Evolutionary conservation across 192 early-diverging fungal species (phyloP).

Genomic region (Backusella australiensis): DNA sequence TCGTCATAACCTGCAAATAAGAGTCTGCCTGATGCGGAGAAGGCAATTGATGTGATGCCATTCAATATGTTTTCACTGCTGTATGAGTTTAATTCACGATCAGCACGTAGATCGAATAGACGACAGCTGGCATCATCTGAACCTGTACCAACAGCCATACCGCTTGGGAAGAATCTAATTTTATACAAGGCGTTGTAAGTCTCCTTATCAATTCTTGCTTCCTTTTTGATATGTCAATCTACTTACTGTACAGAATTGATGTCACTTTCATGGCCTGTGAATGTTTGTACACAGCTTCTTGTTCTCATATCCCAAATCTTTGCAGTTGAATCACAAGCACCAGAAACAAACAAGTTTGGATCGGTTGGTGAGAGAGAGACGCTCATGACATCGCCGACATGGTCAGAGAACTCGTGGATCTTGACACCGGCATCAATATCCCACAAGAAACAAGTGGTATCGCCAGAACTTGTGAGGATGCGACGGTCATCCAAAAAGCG

Average conservation of each 20-base stretch:
- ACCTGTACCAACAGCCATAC: slow-evolving; percentile 96
- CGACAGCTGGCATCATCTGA: slow-evolving; percentile 98
- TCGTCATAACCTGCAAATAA: slow-evolving; percentile 99
- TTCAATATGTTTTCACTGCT: slow-evolving; percentile 97
- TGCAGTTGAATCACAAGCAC: slow-evolving; percentile 96
- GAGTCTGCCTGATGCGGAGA: slow-evolving; percentile 92
- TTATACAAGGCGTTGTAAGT: not conserved
- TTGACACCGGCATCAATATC: slow-evolving; percentile 98
- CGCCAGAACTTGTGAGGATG: slow-evolving; percentile 92
- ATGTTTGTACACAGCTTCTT: slow-evolving; percentile 97
- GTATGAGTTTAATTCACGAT: slow-evolving; percentile 95
- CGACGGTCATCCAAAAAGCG: slow-evolving; percentile 93
- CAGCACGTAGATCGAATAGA: slow-evolving; percentile 94
- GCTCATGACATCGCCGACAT: slow-evolving; percentile 98
- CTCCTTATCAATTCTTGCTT: too few species aligned
- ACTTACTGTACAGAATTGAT: slow-evolving; percentile 90
- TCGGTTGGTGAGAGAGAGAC: slow-evolving; percentile 84
- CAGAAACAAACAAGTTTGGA: slow-evolving; percentile 96
- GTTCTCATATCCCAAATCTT: slow-evolving; percentile 99
- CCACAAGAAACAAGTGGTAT: slow-evolving; percentile 99
- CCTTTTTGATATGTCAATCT: not conserved
- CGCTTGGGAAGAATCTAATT: slow-evolving; percentile 90
- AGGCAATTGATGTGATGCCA: slow-evolving; percentile 96
- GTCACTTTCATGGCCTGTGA: slow-evolving; percentile 93
- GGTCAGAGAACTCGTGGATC: slow-evolving; percentile 93